These are phyloP conservation scores for Colletotrichum sp. DNA, from an alignment of 2,329 filamentous ascomycete genomes.

Conservation along the genomic window DNA sequence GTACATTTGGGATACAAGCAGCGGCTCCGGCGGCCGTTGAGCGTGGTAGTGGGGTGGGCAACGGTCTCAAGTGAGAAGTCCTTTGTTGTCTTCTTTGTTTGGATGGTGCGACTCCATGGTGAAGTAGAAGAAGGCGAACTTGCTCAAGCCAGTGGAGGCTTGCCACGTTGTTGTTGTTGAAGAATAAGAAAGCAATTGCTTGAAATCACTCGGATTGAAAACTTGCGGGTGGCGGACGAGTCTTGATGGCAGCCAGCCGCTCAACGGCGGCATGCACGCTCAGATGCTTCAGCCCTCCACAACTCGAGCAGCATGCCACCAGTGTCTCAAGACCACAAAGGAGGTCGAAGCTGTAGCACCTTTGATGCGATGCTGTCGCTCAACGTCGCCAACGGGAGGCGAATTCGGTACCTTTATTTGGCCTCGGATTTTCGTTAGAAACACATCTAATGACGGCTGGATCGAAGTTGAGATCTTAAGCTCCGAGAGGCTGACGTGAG, in stretches of 20 bases:
- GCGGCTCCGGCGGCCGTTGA: background rate
- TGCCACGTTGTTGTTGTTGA: background rate
- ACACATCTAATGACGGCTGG: background rate
- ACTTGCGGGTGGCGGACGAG: background rate
- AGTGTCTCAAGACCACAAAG: background rate
- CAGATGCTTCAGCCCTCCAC: background rate
- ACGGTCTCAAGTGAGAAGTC: background rate
- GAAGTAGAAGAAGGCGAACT: background rate
- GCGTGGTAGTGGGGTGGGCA: background rate
- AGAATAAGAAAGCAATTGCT: background rate
- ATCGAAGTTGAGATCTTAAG: background rate
- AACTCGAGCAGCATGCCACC: background rate
- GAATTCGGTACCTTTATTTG: background rate
- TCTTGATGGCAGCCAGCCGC: background rate
- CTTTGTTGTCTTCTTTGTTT: conserved; percentile 4
- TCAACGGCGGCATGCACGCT: conserved; percentile 1
- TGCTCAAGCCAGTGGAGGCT: background rate
- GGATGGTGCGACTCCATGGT: background rate
- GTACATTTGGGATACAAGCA: background rate
- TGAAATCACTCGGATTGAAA: background rate
- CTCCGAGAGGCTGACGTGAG: background rate
- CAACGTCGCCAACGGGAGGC: background rate
- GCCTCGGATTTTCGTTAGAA: background rate
- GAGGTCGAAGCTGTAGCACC: background rate
- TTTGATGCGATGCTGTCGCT: background rate